A percentile compares a stretch with the other conserved stretches of the same genome.
Conservation (phyloP, 179 eudicot species). For the Silene noctiflora region DNA sequence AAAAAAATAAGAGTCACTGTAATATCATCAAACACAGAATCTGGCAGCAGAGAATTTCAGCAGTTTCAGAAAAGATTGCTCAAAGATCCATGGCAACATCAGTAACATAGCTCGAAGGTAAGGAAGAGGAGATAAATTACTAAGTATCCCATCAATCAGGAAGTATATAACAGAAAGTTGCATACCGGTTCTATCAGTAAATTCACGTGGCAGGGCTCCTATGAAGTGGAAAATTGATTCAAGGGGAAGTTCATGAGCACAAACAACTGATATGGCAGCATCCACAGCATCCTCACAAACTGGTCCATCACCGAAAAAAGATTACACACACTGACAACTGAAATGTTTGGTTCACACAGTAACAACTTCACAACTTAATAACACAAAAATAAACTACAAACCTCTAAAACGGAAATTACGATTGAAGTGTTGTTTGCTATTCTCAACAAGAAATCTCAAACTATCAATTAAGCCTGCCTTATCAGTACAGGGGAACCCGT, state of each 20-base stretch:
- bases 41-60: background rate
- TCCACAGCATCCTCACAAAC: slow-evolving; percentile 72
- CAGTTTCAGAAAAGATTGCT: background rate
- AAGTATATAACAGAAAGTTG: slow-evolving; percentile 1
- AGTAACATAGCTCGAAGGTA: background rate
- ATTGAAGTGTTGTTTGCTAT: slow-evolving; percentile 92
- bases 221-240: slow-evolving; percentile 71
- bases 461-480: slow-evolving; percentile 56
- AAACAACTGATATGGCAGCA: slow-evolving; percentile 58
- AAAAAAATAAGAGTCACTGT: background rate
- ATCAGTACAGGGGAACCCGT: slow-evolving; percentile 29
- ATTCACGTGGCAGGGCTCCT: slow-evolving; percentile 79
- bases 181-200: slow-evolving; percentile 75
- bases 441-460: slow-evolving; percentile 72
- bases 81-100: slow-evolving; percentile 1
- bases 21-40: background rate
- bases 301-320: slow-evolving; percentile 33
- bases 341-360: background rate
- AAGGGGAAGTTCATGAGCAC: slow-evolving; percentile 57
- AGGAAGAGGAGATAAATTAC: background rate
- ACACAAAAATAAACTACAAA: slow-evolving; percentile 23
- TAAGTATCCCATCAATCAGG: slow-evolving; percentile 1
- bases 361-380: background rate
- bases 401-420: slow-evolving; percentile 78
- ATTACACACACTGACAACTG: slow-evolving; percentile 9